These are phyloP conservation scores for Candida sonorensis DNA, from an alignment of 805 yeast species.

Conservation along the genomic window DNA sequence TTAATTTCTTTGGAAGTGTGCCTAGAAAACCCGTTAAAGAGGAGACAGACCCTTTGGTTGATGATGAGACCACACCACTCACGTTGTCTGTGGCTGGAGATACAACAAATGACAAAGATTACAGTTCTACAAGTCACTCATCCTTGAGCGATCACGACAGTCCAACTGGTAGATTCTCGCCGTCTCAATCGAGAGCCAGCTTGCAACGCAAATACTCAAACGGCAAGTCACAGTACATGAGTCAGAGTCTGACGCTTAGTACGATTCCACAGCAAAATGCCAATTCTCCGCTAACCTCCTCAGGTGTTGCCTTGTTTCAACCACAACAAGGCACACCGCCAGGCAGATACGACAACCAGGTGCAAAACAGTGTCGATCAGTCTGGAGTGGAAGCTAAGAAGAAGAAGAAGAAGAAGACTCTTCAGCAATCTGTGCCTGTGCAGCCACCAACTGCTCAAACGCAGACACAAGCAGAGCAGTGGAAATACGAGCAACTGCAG, in stretches of 20 bases:
- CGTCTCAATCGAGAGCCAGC: too few species aligned
- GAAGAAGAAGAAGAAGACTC: conserved; percentile 1
- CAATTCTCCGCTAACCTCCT: too few species aligned
- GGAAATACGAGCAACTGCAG: conserved; percentile 2
- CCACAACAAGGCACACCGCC: too few species aligned
- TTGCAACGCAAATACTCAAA: too few species aligned
- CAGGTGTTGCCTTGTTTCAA: too few species aligned
- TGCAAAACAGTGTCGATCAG: neutral
- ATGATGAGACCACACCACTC: conserved; percentile 13
- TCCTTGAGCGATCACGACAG: conserved; percentile 1
- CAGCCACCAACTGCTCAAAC: too few species aligned
- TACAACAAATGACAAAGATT: too few species aligned
- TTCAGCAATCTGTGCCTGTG: too few species aligned
- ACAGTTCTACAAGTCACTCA: conserved; percentile 6
- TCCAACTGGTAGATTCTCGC: neutral
- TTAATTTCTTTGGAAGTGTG: conserved; percentile 12
- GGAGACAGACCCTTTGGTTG: conserved; percentile 13
- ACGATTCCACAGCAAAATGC: too few species aligned
- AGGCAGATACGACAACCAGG: neutral
- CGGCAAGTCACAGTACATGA: too few species aligned
- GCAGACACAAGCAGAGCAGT: too few species aligned
- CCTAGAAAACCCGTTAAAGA: conserved; percentile 11
- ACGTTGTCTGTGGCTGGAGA: conserved; percentile 1
- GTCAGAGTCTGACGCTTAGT: too few species aligned
- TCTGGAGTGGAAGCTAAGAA: conserved; percentile 1